Evolutionary conservation across 192 early-diverging fungal species (phyloP).

Genomic region (Coemansia sp.): DNA sequence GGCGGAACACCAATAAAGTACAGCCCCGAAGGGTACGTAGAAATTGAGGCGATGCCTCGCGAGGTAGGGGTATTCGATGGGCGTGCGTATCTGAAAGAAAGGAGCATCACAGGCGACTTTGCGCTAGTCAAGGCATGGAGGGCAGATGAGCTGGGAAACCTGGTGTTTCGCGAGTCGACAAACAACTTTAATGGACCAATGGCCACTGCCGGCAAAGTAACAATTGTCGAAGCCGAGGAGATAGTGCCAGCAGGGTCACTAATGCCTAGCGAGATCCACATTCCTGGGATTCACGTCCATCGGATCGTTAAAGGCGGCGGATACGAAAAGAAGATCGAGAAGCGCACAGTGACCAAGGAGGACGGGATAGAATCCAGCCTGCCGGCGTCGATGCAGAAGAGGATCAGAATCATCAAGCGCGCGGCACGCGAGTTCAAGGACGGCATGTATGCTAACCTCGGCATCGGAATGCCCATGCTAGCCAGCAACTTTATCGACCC

Average conservation of each 20-base stretch:
- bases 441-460: slow-evolving; percentile 68
- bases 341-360: slow-evolving; percentile 33
- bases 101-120: slow-evolving; percentile 69
- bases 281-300: slow-evolving; percentile 71
- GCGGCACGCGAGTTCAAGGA: slow-evolving; percentile 74
- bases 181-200: slow-evolving; percentile 73
- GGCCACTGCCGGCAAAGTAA: slow-evolving; percentile 66
- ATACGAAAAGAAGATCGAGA: slow-evolving; percentile 69
- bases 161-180: slow-evolving; percentile 65
- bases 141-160: slow-evolving; percentile 68
- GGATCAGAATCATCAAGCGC: slow-evolving; percentile 67
- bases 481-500: slow-evolving; percentile 68
- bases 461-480: slow-evolving; percentile 77
- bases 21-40: slow-evolving; percentile 51
- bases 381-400: slow-evolving; percentile 40
- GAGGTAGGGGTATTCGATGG: slow-evolving; percentile 62
- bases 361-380: slow-evolving; percentile 1
- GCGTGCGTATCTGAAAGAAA: slow-evolving; percentile 66
- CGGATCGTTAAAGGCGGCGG: slow-evolving; percentile 62
- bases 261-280: slow-evolving; percentile 65
- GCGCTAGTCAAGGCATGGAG: slow-evolving; percentile 77
- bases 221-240: slow-evolving; percentile 73
- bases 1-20: slow-evolving; percentile 73
- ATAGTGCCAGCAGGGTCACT: slow-evolving; percentile 65
- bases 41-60: slow-evolving; percentile 57